phyloP scores from a whole-genome alignment of 106 monocot genomes.

The Apostasia shenzhenica region DNA sequence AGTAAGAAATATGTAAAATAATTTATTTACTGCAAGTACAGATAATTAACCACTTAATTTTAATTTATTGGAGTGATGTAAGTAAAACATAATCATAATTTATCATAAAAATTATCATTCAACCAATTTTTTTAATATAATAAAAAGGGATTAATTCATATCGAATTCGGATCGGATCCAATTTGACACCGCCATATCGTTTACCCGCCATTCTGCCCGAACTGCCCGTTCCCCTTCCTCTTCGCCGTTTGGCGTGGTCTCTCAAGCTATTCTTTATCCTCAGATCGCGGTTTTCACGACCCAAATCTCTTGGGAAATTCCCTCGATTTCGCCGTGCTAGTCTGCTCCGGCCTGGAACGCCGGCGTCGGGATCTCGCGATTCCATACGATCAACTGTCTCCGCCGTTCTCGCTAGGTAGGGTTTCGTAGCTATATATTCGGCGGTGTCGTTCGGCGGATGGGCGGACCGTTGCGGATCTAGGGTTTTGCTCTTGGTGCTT shows the following conservation, averaged over 20 bases:
- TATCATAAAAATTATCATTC: too few species aligned
- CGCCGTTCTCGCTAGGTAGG: background rate
- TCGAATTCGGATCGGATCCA: too few species aligned
- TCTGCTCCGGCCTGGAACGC: background rate
- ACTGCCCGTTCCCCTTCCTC: background rate
- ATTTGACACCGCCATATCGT: too few species aligned
- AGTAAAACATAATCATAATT: too few species aligned
- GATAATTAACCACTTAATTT: too few species aligned
- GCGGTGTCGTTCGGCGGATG: background rate
- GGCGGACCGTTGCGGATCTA: constrained; percentile 10
- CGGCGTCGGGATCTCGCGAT: background rate
- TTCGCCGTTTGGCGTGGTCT: background rate
- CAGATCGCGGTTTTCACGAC: constrained; percentile 11
- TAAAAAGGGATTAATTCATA: too few species aligned
- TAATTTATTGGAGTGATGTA: too few species aligned
- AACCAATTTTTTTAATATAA: too few species aligned
- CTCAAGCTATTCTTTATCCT: constrained; percentile 13
- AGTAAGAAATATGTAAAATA: too few species aligned
- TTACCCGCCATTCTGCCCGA: background rate
- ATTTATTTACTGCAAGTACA: too few species aligned
- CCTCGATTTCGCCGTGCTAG: constrained; percentile 11
- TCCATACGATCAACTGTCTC: background rate
- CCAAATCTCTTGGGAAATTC: constrained; percentile 13
- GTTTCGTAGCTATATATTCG: constrained; percentile 6
- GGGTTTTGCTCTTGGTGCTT: constrained; percentile 14